Conservation (phyloP, 257 asterid genomes). For the Scutellaria galericulata region DNA sequence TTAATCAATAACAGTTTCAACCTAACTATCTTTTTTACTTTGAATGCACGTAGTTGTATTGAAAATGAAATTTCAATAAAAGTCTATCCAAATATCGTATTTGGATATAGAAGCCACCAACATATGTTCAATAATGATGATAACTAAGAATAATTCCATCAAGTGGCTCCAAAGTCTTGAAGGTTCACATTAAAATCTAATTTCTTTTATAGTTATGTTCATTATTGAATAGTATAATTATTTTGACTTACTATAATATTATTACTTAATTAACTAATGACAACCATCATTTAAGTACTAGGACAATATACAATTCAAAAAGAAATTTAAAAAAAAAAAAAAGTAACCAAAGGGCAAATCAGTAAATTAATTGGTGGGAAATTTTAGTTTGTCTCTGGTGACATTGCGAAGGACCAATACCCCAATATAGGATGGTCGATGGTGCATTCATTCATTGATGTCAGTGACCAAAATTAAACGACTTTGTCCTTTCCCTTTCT, state of each 20-base stretch:
- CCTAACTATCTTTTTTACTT: background rate
- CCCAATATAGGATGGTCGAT: constrained; percentile 26
- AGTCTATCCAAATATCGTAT: background rate
- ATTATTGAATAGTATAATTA: background rate
- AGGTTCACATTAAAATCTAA: background rate
- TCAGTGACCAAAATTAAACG: constrained; percentile 10
- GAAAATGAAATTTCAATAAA: background rate
- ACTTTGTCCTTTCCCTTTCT: background rate
- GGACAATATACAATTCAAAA: too few species aligned
- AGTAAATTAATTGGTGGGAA: constrained; percentile 12
- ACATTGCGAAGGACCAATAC: constrained; percentile 17
- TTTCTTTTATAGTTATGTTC: background rate
- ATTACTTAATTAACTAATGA: background rate
- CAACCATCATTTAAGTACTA: background rate
- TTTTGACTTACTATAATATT: background rate
- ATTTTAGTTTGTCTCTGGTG: constrained; percentile 33
- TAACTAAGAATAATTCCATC: background rate
- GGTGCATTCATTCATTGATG: background rate
- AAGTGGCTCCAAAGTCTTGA: background rate
- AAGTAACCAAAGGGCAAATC: constrained; percentile 24
- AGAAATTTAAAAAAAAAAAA: background rate
- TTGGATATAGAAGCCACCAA: background rate
- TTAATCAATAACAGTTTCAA: background rate
- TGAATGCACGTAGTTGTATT: background rate
- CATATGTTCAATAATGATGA: background rate